Evolutionary conservation across 1,284 basidiomycete genomes (phyloP), one percentile per base, ranked within the genome.

Genomic region (Cystobasidiaceae sp.): DNA sequence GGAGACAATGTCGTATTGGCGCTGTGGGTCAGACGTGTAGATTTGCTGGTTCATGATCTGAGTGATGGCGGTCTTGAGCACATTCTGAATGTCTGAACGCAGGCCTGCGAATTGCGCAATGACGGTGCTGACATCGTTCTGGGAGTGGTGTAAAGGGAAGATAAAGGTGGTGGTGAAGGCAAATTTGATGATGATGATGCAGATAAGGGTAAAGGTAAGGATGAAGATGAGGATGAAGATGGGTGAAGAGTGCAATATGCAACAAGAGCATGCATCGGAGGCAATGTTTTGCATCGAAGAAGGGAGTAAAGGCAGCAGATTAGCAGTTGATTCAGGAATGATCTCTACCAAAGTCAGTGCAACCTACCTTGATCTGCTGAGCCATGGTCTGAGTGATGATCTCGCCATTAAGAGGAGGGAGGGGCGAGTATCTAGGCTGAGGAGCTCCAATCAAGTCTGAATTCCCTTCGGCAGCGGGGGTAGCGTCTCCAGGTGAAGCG

Each of bases 301-400:
- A n/a, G n/a, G n/a, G n/a, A n/a, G n/a, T n/a, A n/a, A n/a, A n/a
- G n/a, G n/a, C n/a, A n/a, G n/a, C n/a, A n/a, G n/a, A n/a, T n/a
- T n/a, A n/a, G n/a, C n/a, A n/a, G n/a, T n/a, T n/a, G n/a, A n/a
- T n/a, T n/a, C n/a, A n/a, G n/a, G n/a, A n/a, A n/a, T n/a, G n/a
- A n/a, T n/a, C n/a, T n/a, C n/a, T n/a, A n/a, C n/a, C n/a, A n/a
- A n/a, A n/a, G n/a, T n/a, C n/a, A n/a, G n/a, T n/a, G n/a, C 21
- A 43, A 27, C 61, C 28, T 43, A 64, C 61, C 61, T 64, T 64
- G 39, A 64, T 56, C 61, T 64, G 61, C 61, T 55, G 51, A 27
- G 27, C 49, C 11, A 64, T 27, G 19, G 51, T 43, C 44, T 55
- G 32, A 33, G 39, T 49, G 45, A 64, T 64, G 32, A 52, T 64